Evolutionary conservation across 1,139 yeast genomes (phyloP), one percentile per base, ranked within the genome.

Genomic region (Hyphopichia buzzinii): DNA sequence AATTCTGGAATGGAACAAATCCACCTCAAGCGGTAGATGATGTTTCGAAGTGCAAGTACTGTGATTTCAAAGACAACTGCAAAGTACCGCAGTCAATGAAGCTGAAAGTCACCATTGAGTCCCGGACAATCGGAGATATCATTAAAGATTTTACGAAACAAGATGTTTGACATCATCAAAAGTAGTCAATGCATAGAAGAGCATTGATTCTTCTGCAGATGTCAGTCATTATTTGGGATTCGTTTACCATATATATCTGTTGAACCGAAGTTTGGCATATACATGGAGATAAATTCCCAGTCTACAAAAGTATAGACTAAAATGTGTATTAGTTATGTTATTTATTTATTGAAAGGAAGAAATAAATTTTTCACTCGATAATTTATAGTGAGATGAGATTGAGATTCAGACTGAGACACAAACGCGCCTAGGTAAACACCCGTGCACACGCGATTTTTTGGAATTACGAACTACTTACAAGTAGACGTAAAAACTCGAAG

Each of bases 1-100:
- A 51, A 12, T 75, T 79, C 43, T 81, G 87, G 86, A 61, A 64
- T 44, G 87, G 87, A 0, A 44, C 55, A 16, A 55, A 80, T 29
- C 48, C 5, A 13, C 82, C 86, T 0, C 42, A 43, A 4, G 64
- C 62, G 12, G 68, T 73, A 0, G 38, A 49, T 30, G 58, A 69
- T 55, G 12, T 66, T 43, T 44, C 48, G n/a, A 61, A 55, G 37
- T 81, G 88, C 52, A 62, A 58, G n/a, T 58, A 55, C 37, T 82
- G 89, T 57, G 79, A 73, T 14, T 81, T 74, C 49, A 59, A 59
- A 28, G 36, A 49, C 5, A 52, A 52, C 31, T 71, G 77, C 42
- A 35, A 52, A 3, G 52, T 65, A 10, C 67, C 72, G 3, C 64
- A 63, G 32, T 51, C 42, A 23, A 34, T 27, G 22, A 15, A 22